Evolutionary conservation across 2,329 filamentous ascomycete genomes (phyloP).

Genomic region (Coniella vitis): DNA sequence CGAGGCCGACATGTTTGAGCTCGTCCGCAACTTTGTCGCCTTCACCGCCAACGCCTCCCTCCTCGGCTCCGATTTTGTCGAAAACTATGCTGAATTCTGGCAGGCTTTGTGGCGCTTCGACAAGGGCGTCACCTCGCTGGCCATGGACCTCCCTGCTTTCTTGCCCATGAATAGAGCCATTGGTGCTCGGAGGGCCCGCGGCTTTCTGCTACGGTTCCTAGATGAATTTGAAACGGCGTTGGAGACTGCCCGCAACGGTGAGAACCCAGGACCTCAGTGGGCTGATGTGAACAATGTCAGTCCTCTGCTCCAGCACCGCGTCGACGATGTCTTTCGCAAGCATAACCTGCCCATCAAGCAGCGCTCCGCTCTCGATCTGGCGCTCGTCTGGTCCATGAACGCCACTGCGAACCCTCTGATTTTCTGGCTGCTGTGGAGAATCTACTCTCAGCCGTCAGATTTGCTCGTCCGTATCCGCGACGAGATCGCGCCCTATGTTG

Average conservation of each 20-base stretch:
- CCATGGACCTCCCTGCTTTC: slow-evolving; percentile 26
- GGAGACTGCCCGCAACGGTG: slow-evolving; percentile 27
- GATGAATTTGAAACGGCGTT: slow-evolving; percentile 30
- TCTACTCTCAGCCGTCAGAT: slow-evolving; percentile 29
- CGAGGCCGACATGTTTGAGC: slow-evolving; percentile 27
- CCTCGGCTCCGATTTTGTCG: slow-evolving; percentile 34
- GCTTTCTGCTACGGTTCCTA: slow-evolving; percentile 23
- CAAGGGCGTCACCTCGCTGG: slow-evolving; percentile 26
- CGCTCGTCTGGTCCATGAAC: slow-evolving; percentile 31
- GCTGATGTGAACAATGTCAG: slow-evolving; percentile 31
- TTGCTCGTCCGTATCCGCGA: slow-evolving; percentile 32
- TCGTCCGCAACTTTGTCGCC: slow-evolving; percentile 30
- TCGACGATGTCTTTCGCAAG: slow-evolving; percentile 15
- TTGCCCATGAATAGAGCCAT: slow-evolving; percentile 27
- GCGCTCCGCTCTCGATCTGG: slow-evolving; percentile 29
- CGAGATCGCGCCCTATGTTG: slow-evolving; percentile 30
- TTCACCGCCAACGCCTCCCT: slow-evolving; percentile 28
- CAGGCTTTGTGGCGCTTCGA: slow-evolving; percentile 32
- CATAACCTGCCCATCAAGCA: slow-evolving; percentile 25
- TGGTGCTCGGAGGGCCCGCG: slow-evolving; percentile 25
- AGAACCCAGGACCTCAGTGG: slow-evolving; percentile 28
- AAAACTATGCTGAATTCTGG: slow-evolving; percentile 34
- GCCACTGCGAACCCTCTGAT: slow-evolving; percentile 31
- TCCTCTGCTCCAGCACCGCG: slow-evolving; percentile 25
- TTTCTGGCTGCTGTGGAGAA: slow-evolving; percentile 35